Evolutionary conservation across 176 grass and related monocot genomes (phyloP).

Genomic region (Ensete ventricosum): DNA sequence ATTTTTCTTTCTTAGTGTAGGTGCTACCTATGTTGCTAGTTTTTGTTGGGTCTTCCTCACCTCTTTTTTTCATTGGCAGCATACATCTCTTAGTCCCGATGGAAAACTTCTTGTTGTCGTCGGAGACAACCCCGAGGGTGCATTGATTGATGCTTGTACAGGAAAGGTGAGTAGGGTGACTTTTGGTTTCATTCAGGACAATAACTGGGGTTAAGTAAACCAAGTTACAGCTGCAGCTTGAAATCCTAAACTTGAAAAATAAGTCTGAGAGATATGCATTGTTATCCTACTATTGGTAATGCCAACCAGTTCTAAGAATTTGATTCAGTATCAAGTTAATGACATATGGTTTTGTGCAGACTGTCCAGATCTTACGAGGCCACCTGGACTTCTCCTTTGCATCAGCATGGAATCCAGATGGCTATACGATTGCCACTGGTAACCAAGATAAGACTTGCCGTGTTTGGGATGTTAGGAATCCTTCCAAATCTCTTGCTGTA

Average conservation of each 20-base stretch:
- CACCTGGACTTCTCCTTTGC: conserved; percentile 82
- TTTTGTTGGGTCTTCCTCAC: not conserved
- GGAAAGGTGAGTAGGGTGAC: conserved; percentile 50
- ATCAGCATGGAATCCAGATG: conserved; percentile 77
- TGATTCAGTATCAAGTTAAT: not conserved
- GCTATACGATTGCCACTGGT: conserved; percentile 55
- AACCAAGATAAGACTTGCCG: conserved; percentile 90
- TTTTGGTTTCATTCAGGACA: not conserved
- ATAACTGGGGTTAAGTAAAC: too few relatives aligned
- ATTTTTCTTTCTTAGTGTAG: conserved; percentile 9
- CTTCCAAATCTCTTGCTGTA: conserved; percentile 56
- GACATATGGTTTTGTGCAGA: conserved; percentile 22
- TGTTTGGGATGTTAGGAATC: conserved; percentile 78
- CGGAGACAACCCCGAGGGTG: conserved; percentile 53
- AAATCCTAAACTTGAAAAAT: too few relatives aligned
- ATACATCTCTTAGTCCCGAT: conserved; percentile 57
- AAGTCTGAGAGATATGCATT: too few relatives aligned
- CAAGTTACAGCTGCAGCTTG: too few relatives aligned
- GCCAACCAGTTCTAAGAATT: too few relatives aligned
- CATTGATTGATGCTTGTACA: conserved; percentile 50
- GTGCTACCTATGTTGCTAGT: too few relatives aligned
- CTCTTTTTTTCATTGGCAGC: conserved; percentile 35
- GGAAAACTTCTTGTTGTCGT: conserved; percentile 62
- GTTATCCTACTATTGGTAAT: too few relatives aligned
- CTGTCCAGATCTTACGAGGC: conserved; percentile 41